Base-by-base conservation (phyloP, 2,329 filamentous ascomycete species). In the Aspergillus pseudonomiae region DNA sequence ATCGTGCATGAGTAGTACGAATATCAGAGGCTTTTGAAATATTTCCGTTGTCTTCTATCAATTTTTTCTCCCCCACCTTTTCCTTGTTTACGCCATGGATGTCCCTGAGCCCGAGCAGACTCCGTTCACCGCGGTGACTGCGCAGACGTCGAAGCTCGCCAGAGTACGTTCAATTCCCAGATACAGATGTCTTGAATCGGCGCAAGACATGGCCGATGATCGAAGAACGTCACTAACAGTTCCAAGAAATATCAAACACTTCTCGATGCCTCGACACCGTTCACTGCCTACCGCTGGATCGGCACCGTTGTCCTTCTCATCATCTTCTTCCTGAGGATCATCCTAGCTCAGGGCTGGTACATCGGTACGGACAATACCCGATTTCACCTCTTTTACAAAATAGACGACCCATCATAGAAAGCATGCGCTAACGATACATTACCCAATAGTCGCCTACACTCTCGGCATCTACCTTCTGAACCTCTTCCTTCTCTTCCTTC, bases 381-480 rank as follows among this genome's bases (percentile, higher is more conserved):
- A 4, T 30, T 24, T 34, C 21, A 16, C 24, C 32, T 39, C 16
- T 21, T 55, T 28, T 14, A 30, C 26, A 2, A 1, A 11, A n/a
- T 10, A 41, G 24, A 59, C 6, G 16, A 52, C 9, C 24, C 4
- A 39, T 16, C 19, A 6, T 16, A 32, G 36, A 43, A 30, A 28
- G 11, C 19, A 56, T 10, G 41, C 34, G 52, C 36, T 50, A 34
- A 55, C 36, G 11, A 58, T 60, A 50, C 16, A n/a, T 19, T 16
- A 28, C 26, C 5, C 19, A 11, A 50, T 71, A 96, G 95, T 99
- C 73, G 94, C 94, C 71, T 99, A 99, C 81, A 95, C 94, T 43
- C 89, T 99, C 61, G 95, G 94, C 71, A 99, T 99, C 81, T 99
- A 99, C 84, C 91, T 99, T 55, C 89, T 99, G 66, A 99, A 99